These are phyloP conservation scores for Hippophae tibetana DNA, from an alignment of 306 rosid genomes.

Conservation along the genomic window DNA sequence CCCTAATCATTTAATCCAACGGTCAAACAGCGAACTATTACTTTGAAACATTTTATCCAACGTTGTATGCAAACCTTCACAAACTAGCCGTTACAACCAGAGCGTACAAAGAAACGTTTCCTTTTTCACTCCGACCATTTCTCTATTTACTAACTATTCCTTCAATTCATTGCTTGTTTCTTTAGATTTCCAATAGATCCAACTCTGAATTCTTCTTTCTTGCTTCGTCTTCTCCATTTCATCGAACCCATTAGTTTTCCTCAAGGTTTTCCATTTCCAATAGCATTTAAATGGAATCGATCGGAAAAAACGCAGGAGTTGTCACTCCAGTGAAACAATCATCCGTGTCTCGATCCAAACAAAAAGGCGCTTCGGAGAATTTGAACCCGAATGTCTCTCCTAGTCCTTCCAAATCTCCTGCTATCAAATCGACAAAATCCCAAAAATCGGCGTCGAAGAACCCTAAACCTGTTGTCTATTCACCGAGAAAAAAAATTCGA, in stretches of 20 bases:
- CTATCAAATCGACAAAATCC: conserved; percentile 32
- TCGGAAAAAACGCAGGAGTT: conserved; percentile 36
- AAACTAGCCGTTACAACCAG: conserved; percentile 74
- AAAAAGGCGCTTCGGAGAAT: conserved; percentile 45
- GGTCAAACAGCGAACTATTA: conserved; percentile 15
- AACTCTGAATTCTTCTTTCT: background rate
- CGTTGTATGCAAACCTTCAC: conserved; percentile 12
- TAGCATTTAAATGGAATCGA: conserved; percentile 29
- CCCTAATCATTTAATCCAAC: conserved; percentile 21
- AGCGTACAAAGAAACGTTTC: conserved; percentile 27
- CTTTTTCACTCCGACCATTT: conserved; percentile 20
- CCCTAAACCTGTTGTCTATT: conserved; percentile 24
- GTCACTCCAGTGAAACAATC: conserved; percentile 41
- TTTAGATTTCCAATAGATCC: conserved; percentile 1
- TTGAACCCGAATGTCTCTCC: conserved; percentile 49
- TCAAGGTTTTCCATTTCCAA: background rate
- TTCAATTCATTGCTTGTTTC: conserved; percentile 10
- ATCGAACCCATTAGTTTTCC: conserved; percentile 1
- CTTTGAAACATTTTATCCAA: conserved; percentile 15
- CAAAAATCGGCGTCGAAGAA: conserved; percentile 42
- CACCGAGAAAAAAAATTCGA: conserved; percentile 50
- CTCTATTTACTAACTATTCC: background rate
- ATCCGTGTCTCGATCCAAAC: conserved; percentile 35
- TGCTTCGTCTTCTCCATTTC: background rate
- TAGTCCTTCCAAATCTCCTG: conserved; percentile 27